A percentile compares a stretch with the other conserved stretches of the same genome.
These are phyloP conservation scores for Flaveria trinervia DNA, from an alignment of 129 eudicot species.

Conservation along the genomic window DNA sequence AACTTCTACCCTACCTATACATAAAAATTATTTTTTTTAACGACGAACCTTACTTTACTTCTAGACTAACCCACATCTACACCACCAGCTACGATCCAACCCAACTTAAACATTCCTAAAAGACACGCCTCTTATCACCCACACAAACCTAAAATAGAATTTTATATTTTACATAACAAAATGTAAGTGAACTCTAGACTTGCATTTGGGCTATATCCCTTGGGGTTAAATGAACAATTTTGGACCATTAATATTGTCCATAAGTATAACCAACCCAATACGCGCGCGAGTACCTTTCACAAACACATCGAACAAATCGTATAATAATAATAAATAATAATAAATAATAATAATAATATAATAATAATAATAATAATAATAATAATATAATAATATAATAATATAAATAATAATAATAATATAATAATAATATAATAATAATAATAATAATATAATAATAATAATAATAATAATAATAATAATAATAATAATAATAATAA, in stretches of 20 bases:
- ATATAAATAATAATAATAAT: too few relatives aligned
- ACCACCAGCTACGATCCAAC: too few relatives aligned
- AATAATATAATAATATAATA: not conserved
- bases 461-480: not conserved
- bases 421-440: not conserved
- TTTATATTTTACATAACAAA: not conserved
- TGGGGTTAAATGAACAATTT: not conserved
- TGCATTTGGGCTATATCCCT: not conserved
- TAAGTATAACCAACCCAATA: constrained; percentile 4
- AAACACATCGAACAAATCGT: too few relatives aligned
- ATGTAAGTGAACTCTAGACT: not conserved
- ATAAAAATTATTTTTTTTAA: too few relatives aligned
- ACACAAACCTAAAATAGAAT: not conserved
- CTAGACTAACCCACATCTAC: too few relatives aligned
- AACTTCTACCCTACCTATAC: too few relatives aligned
- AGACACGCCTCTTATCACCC: too few relatives aligned
- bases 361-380: too few relatives aligned
- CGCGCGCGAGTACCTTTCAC: constrained; percentile 8
- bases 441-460: not conserved
- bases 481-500: not conserved
- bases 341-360: too few relatives aligned
- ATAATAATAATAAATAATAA: too few relatives aligned
- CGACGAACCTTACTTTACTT: too few relatives aligned
- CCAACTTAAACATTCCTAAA: too few relatives aligned
- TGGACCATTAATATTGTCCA: not conserved